Evolutionary conservation across 139 green algal species (phyloP).

Genomic region (Edaphochlamys debaryana): DNA sequence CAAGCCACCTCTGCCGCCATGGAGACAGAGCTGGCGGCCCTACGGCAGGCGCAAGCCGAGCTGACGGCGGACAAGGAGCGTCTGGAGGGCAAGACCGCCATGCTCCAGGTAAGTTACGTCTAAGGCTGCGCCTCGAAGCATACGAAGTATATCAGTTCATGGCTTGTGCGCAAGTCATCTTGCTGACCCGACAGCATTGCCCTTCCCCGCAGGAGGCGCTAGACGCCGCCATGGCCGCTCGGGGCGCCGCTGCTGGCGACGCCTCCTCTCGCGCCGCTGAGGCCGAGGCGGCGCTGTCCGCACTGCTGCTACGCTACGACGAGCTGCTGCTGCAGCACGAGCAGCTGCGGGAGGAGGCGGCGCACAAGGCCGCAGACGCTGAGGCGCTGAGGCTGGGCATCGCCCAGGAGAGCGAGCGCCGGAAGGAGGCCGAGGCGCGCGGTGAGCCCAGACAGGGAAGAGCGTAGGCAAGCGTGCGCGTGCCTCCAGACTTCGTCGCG

Average conservation of each 20-base stretch:
- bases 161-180: too few relatives aligned
- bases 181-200: too few relatives aligned
- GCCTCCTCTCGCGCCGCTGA: not conserved
- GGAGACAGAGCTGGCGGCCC: not conserved
- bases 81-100: not conserved
- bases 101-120: not conserved
- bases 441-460: too few relatives aligned
- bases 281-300: not conserved
- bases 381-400: conserved; percentile 2
- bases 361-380: not conserved
- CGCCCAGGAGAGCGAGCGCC: not conserved
- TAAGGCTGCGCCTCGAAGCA: too few relatives aligned
- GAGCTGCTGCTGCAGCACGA: not conserved
- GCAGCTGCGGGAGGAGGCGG: not conserved
- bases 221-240: not conserved
- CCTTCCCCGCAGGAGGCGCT: conserved; percentile 30
- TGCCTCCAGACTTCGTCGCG: too few relatives aligned
- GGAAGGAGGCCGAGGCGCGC: not conserved
- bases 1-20: not conserved
- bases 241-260: not conserved
- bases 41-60: not conserved
- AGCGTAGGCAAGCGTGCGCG: too few relatives aligned
- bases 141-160: too few relatives aligned
- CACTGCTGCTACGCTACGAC: conserved; percentile 1
- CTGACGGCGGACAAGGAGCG: not conserved